Conservation (phyloP, 176 grass and related monocot genomes). For the Cocos nucifera region DNA sequence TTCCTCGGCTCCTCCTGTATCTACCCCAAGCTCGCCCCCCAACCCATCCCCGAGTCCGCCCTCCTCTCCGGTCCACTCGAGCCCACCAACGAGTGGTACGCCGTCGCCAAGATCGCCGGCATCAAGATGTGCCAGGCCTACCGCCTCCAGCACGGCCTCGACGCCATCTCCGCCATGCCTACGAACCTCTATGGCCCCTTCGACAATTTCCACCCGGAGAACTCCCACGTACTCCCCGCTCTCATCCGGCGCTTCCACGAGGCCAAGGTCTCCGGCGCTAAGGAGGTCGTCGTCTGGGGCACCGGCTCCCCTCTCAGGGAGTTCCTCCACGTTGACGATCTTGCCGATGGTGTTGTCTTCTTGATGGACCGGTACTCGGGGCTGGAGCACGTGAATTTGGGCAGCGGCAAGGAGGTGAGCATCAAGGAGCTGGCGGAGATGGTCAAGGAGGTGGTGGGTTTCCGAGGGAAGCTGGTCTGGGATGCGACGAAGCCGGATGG, state of each 20-base stretch:
- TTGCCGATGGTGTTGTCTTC: constrained; percentile 56
- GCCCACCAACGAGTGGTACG: constrained; percentile 89
- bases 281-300: constrained; percentile 70
- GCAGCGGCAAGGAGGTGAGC: constrained; percentile 59
- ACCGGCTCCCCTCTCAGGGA: constrained; percentile 45
- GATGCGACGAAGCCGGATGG: constrained; percentile 41
- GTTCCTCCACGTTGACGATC: constrained; percentile 63
- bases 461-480: constrained; percentile 41
- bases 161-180: constrained; percentile 69
- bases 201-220: constrained; percentile 68
- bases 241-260: constrained; percentile 72
- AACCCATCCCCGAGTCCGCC: constrained; percentile 58
- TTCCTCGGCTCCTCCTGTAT: constrained; percentile 87
- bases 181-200: constrained; percentile 75
- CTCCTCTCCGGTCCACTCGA: constrained; percentile 69
- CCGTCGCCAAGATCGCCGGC: constrained; percentile 72
- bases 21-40: constrained; percentile 73
- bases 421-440: constrained; percentile 50
- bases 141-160: constrained; percentile 70
- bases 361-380: constrained; percentile 60
- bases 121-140: constrained; percentile 89
- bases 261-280: constrained; percentile 33
- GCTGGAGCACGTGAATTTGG: constrained; percentile 62
- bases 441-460: constrained; percentile 57
- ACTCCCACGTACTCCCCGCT: constrained; percentile 53